Conservation (phyloP, 2,329 filamentous ascomycete species). For the Trichoderma aggressivum region DNA sequence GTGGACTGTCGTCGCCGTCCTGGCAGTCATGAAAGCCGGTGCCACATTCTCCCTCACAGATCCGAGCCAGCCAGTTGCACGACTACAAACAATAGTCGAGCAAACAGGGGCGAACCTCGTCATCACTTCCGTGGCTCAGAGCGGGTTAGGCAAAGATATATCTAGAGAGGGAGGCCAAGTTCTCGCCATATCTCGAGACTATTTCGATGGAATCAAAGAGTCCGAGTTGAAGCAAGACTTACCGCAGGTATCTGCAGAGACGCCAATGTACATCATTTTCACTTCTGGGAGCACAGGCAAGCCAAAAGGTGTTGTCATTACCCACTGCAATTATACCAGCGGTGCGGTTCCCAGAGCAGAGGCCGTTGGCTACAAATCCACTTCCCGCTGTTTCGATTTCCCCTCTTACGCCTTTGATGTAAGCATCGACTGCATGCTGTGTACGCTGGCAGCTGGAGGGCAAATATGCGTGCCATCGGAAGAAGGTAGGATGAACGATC, state of each 20-base stretch:
- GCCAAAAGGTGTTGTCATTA: constrained; percentile 59
- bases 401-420: constrained; percentile 55
- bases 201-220: constrained; percentile 24
- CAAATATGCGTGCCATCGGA: constrained; percentile 55
- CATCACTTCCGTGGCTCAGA: constrained; percentile 40
- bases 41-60: constrained; percentile 47
- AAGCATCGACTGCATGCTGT: constrained; percentile 53
- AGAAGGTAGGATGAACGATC: constrained; percentile 49
- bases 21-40: constrained; percentile 49
- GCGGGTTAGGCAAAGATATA: constrained; percentile 37
- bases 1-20: constrained; percentile 44
- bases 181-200: constrained; percentile 33
- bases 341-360: constrained; percentile 42
- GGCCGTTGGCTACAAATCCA: constrained; percentile 40
- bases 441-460: constrained; percentile 48
- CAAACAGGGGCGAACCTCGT: constrained; percentile 40
- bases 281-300: constrained; percentile 63
- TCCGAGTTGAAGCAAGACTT: constrained; percentile 23
- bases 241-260: constrained; percentile 40
- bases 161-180: constrained; percentile 31
- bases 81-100: constrained; percentile 44
- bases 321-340: constrained; percentile 46
- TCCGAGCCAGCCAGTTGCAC: constrained; percentile 44
- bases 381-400: constrained; percentile 46
- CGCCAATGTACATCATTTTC: constrained; percentile 56